Conservation (phyloP, 192 early-diverging fungal genomes). For the Podila epicladia region DNA sequence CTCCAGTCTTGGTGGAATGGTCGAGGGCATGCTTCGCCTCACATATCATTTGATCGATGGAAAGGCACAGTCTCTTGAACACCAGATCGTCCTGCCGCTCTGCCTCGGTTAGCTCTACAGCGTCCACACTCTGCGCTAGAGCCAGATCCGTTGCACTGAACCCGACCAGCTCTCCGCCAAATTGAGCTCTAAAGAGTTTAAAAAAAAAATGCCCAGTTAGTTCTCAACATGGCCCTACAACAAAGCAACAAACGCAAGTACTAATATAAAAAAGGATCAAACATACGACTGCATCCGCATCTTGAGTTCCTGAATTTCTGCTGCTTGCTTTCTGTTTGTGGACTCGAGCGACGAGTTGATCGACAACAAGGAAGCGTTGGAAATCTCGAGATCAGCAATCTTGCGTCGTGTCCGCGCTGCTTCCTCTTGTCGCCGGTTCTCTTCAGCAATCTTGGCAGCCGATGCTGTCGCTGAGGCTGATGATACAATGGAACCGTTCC, state of each 20-base stretch:
- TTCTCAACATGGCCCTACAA: background rate
- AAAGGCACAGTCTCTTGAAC: constrained; percentile 33
- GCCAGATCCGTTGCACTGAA: constrained; percentile 14
- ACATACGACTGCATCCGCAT: constrained; percentile 48
- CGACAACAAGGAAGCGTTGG: constrained; percentile 58
- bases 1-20: constrained; percentile 36
- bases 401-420: constrained; percentile 45
- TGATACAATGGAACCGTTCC: too few relatives aligned
- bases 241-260: background rate
- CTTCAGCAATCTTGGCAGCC: constrained; percentile 2
- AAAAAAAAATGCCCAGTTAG: background rate
- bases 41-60: constrained; percentile 50
- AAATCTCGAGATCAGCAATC: constrained; percentile 67
- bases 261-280: background rate
- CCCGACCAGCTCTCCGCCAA: constrained; percentile 26
- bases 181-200: constrained; percentile 23
- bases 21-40: constrained; percentile 42
- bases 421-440: constrained; percentile 30
- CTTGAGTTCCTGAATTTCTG: constrained; percentile 59
- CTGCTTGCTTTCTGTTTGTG: constrained; percentile 57
- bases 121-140: constrained; percentile 10
- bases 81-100: constrained; percentile 42
- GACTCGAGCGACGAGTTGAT: constrained; percentile 63
- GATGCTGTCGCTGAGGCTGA: background rate
- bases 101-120: constrained; percentile 30